Evolutionary conservation across 2,329 filamentous ascomycete genomes (phyloP).

Genomic region (Stylonectria norvegica): DNA sequence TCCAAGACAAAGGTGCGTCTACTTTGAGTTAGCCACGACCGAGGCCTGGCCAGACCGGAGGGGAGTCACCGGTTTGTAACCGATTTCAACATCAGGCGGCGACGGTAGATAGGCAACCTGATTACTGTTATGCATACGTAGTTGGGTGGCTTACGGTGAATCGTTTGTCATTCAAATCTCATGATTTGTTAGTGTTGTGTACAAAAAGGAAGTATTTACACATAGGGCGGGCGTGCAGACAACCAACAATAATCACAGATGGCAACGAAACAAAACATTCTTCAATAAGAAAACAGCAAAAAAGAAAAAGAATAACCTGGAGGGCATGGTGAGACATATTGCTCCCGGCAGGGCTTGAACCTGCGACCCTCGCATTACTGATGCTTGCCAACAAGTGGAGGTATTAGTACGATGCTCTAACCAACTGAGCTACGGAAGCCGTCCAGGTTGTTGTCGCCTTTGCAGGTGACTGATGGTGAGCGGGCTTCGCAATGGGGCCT

Average conservation of each 20-base stretch:
- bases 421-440: slow-evolving; percentile 34
- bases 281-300: not conserved
- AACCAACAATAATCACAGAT: not conserved
- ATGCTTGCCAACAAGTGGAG: slow-evolving; percentile 18
- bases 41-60: too few species aligned
- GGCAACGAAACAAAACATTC: not conserved
- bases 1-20: too few species aligned
- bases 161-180: too few species aligned
- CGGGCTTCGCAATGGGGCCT: not conserved
- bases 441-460: slow-evolving; percentile 11
- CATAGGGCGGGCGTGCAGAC: too few species aligned
- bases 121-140: too few species aligned
- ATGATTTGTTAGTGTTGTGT: too few species aligned
- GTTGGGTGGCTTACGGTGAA: too few species aligned
- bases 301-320: slow-evolving; percentile 17
- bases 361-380: slow-evolving; percentile 32
- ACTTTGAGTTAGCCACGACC: too few species aligned
- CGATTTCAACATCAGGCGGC: too few species aligned
- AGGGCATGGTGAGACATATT: slow-evolving; percentile 20
- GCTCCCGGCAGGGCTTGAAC: slow-evolving; percentile 33
- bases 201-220: too few species aligned
- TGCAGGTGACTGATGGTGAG: slow-evolving; percentile 3
- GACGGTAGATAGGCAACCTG: too few species aligned
- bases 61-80: too few species aligned
- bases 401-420: slow-evolving; percentile 35